A percentile compares a stretch with the other conserved stretches of the same genome.
These are phyloP conservation scores for Naganishia randhawae DNA, from an alignment of 768 basidiomycete species.

Conservation along the genomic window DNA sequence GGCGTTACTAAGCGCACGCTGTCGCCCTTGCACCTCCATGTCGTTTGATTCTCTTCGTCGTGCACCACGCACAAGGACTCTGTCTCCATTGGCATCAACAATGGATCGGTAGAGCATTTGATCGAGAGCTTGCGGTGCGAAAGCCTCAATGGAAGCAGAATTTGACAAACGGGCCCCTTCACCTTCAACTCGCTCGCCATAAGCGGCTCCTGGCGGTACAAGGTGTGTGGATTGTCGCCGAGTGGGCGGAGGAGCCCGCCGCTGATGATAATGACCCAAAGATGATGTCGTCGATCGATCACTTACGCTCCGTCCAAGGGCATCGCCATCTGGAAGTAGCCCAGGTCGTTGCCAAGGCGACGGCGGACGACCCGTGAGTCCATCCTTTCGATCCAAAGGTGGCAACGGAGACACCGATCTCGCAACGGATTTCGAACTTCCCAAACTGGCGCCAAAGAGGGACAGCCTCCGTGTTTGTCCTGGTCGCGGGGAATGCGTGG, in stretches of 20 bases:
- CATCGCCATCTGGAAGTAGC: slow-evolving; percentile 11
- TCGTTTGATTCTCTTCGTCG: slow-evolving; percentile 8
- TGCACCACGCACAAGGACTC: background rate
- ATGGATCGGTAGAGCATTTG: slow-evolving; percentile 37
- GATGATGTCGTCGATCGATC: slow-evolving; percentile 30
- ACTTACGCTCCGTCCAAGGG: slow-evolving; percentile 22
- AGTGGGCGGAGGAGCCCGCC: background rate
- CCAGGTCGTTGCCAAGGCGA: background rate
- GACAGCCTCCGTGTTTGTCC: slow-evolving; percentile 21
- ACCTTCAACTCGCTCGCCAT: background rate
- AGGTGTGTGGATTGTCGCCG: slow-evolving; percentile 27
- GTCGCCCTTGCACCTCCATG: slow-evolving; percentile 27
- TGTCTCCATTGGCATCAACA: slow-evolving; percentile 8
- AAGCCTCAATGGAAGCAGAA: slow-evolving; percentile 33
- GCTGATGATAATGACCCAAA: background rate
- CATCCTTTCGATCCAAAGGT: background rate
- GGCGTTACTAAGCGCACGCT: slow-evolving; percentile 44
- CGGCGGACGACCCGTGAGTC: background rate
- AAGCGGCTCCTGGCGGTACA: background rate
- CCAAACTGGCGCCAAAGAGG: slow-evolving; percentile 6
- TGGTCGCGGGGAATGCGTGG: slow-evolving; percentile 14
- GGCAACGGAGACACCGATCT: slow-evolving; percentile 26
- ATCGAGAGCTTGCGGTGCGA: slow-evolving; percentile 31
- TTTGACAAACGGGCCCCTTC: background rate
- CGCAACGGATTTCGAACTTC: background rate